Evolutionary conservation across 2,329 filamentous ascomycete species (phyloP), one percentile per base, ranked within the genome.

Genomic region (Fusarium protoensiforme): DNA sequence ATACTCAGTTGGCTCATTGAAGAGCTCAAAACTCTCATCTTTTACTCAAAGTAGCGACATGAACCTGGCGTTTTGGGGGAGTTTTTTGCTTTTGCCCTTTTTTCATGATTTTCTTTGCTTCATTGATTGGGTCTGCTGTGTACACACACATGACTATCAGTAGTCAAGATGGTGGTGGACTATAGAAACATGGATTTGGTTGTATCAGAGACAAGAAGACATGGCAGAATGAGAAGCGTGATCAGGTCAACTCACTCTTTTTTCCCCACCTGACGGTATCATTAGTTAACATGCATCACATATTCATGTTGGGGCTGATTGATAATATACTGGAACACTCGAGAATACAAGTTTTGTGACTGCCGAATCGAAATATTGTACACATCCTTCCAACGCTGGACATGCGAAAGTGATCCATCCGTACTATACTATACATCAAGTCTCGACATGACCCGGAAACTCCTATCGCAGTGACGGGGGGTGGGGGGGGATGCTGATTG

Each of bases 401-500:
- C n/a, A 48, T 71, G 58, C 35, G 36, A 43, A 70, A 58, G 62
- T 63, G 67, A 43, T 59, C 27, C 51, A 53, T 63, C 33, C 58
- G 58, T 60, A 58, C 33, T 58, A 35, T 60, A 58, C 33, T 58
- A 35, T 57, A 67, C 29, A 58, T 41, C 56, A 31, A 64, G 36
- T 58, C 43, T 57, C 59, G 22, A 58, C 54, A 61, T 33, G 18
- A 62, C 31, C 69, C 63, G 48, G 48, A 60, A 73, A 68, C 70
- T 68, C 70, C 67, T 57, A 64, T 56, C 20, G 33, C 31, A 36
- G 53, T 56, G 58, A 43, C 58, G 35, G 54, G n/a, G n/a, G n/a
- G n/a, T n/a, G n/a, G n/a, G n/a, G n/a, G n/a, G n/a, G n/a, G 24
- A 67, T 31, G 62, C 51, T 58, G 48, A 73, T 61, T n/a, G 66